Evolutionary conservation across 805 yeast species (phyloP), one percentile per base, ranked within the genome.

Genomic region (Candida qinlingensis): DNA sequence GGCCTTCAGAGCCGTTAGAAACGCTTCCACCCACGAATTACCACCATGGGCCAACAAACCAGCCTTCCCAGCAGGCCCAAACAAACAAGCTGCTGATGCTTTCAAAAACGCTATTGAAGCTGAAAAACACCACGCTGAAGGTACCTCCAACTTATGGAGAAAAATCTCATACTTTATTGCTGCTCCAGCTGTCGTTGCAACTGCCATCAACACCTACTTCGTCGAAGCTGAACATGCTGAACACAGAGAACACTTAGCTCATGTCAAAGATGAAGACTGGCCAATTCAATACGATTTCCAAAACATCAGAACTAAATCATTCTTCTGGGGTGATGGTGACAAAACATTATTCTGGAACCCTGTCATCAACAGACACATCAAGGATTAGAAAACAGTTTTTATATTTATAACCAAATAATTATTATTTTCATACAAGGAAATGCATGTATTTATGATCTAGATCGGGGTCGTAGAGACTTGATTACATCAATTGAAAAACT

Each of bases 321-420:
- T 80, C 80, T 92, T 90, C 85, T 94, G 98, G 98, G 99, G 99
- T 67, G 92, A 94, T 67, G 98, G 99, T 68, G 96, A 91, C 78
- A 83, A 87, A 80, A 89, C 98, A 54, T 74, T 85, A 67, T 94
- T 94, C 86, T 94, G 99, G 99, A 89, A 89, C 77, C 77, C 87
- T 46, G 86, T 81, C 63, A 79, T 87, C 66, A 92, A 92, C 87
- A 88, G 96, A 80, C 87, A 87, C 76, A 72, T 85, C 63, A 75
- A 53, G 50, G 48, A 54, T 27, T 48, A 52, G 38, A 36, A 13
- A 34, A 9, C 12, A 47, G 41, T 25, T 34, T 30, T 26, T 37
- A 26, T 45, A 27, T 35, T 42, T 42, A 34, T 29, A 34, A 33
- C 36, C 11, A 31, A 13, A 5, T 19, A 26, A 31, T 36, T 12